Evolutionary conservation across 768 basidiomycete species (phyloP), one percentile per base, ranked within the genome.

Genomic region (Porpolomopsis calyptriformis): DNA sequence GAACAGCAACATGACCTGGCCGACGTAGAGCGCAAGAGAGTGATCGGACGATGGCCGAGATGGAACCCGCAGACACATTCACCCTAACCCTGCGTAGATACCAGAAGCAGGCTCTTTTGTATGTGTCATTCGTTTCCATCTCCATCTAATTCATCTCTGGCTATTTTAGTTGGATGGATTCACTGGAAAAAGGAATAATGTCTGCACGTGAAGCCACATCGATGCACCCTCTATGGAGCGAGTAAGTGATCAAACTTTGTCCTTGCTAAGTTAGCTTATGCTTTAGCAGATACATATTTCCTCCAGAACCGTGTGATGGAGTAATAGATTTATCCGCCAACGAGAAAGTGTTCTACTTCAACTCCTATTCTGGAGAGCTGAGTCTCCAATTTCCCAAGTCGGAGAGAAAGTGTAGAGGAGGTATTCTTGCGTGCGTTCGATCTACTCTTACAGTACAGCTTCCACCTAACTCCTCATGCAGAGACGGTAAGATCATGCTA

Each of bases 171-270:
- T 98, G 93, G 93, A 92, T 96, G 92, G 68, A 79, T 52, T 84
- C 85, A 2, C 69, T 91, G 44, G 94, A 98, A 64, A 76, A 72
- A 2, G 86, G 85, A 2, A 71, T 78, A 16, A 69, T 71, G 51
- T 78, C 83, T 46, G 85, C 78, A 53, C 73, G 84, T 45, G 74
- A 81, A 57, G 74, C 74, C 11, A 68, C 60, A 12, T 85, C 84
- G 4, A 81, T 97, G 75, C 90, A 98, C 61, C 94, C 94, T 2
- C 63, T 98, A 6, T 98, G 93, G 93, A 83, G 83, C 67, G 78
- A 89, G 90, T 97, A 58, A 56, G 79, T 65, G 7, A 4, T 48
- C 16, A 35, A 47, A 45, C 43, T 7, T 39, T 45, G 9, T 20
- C 12, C 35, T 43, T 25, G 12, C 5, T 45, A 22, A n/a, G 18